Percentiles rank a stretch among this genome's conserved stretches.
Conservation (phyloP, 768 basidiomycete genomes). For the Rhodotorula graminis region DNA sequence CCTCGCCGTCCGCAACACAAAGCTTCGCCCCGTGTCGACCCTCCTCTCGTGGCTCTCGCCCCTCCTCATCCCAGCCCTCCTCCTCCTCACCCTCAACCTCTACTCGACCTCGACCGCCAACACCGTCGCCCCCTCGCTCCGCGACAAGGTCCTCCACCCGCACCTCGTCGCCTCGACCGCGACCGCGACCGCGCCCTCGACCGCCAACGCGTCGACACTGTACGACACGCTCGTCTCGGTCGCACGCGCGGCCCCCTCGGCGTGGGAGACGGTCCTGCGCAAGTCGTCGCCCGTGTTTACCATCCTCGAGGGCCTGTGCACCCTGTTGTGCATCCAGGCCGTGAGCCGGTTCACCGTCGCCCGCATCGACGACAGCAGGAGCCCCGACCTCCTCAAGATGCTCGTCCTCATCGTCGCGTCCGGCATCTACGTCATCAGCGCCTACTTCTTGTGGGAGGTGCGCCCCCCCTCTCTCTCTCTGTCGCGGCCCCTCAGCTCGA, state of each 20-base stretch:
- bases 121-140: neutral
- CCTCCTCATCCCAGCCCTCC: conserved; percentile 38
- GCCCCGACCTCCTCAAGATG: conserved; percentile 35
- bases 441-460: conserved; percentile 39
- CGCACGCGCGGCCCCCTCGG: conserved; percentile 13
- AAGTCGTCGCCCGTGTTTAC: conserved; percentile 39
- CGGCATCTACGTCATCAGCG: conserved; percentile 37
- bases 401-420: conserved; percentile 28
- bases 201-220: neutral
- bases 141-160: conserved; percentile 9
- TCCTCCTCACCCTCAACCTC: conserved; percentile 43
- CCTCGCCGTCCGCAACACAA: conserved; percentile 34
- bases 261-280: conserved; percentile 39
- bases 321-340: conserved; percentile 34
- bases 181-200: neutral
- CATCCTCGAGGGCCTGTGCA: conserved; percentile 42
- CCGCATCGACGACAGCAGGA: conserved; percentile 28
- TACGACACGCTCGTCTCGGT: neutral
- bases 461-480: neutral
- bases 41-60: conserved; percentile 27
- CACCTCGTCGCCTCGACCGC: neutral
- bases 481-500: neutral
- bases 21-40: conserved; percentile 30
- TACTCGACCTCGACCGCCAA: conserved; percentile 39
- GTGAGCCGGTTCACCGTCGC: conserved; percentile 34